phyloP scores from a whole-genome alignment of 768 basidiomycete genomes.

The Termitomyces sp. region DNA sequence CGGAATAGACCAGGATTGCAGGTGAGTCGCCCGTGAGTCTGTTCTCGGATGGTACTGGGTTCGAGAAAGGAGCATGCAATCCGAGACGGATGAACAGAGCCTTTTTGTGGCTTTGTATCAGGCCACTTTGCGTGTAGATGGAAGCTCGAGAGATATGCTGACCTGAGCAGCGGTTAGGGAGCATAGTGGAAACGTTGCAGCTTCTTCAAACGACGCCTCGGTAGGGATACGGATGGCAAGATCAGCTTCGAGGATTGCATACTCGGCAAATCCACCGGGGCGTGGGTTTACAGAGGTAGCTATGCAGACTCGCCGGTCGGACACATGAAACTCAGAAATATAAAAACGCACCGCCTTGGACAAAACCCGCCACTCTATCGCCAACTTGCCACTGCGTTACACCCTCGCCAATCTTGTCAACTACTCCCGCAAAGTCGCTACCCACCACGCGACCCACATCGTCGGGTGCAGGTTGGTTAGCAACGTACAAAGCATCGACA shows the following conservation, averaged over 20 bases:
- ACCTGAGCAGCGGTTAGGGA: conserved; percentile 32
- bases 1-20: conserved; percentile 29
- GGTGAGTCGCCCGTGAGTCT: conserved; percentile 15
- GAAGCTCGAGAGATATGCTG: not conserved
- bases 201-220: conserved; percentile 27
- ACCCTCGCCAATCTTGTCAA: conserved; percentile 26
- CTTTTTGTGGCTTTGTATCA: conserved; percentile 11
- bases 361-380: conserved; percentile 28
- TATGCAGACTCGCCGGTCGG: no score
- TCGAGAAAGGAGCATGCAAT: conserved; percentile 25
- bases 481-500: conserved; percentile 27
- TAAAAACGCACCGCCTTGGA: conserved; percentile 27
- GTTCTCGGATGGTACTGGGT: conserved; percentile 15
- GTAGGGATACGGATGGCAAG: conserved; percentile 25
- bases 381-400: conserved; percentile 27
- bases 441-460: conserved; percentile 30
- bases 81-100: conserved; percentile 30
- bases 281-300: conserved; percentile 28
- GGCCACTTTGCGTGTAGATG: not conserved
- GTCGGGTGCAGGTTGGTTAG: conserved; percentile 19
- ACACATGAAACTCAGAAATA: not conserved
- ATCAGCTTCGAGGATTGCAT: conserved; percentile 29
- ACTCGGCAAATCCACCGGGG: conserved; percentile 34
- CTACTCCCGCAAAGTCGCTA: conserved; percentile 30
- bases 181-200: conserved; percentile 28